Evolutionary conservation across 1,284 basidiomycete species (phyloP), one percentile per base, ranked within the genome.

Genomic region (Pseudomicrostroma phylloplanum): DNA sequence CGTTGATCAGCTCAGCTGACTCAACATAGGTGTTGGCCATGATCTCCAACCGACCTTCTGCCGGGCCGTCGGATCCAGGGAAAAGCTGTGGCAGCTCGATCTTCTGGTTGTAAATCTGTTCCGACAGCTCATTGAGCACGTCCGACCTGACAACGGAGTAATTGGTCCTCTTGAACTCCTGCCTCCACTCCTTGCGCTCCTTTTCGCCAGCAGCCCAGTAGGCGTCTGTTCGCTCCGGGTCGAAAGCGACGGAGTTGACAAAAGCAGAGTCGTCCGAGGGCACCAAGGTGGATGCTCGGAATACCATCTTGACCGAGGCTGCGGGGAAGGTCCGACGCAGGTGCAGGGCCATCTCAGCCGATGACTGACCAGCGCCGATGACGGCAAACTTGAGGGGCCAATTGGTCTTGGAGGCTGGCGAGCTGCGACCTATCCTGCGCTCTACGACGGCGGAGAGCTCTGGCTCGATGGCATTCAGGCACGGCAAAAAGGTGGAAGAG

Each of bases 211-310:
- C 68, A 48, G 65, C 57, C 75, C 76, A 79, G 66, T 77, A 79
- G 55, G 69, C 67, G 57, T 74, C 69, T 30, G 74, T 75, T n/a
- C 73, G 64, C 25, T 71, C 67, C 0, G 77, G 77, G 41, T 79
- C 77, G 61, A 79, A 79, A 1, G 77, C 77, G 26, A 68, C 72
- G 30, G 71, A 67, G 61, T 79, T 79, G 63, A 79, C 65, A 48
- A 79, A 78, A 7, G 72, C 67, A 25, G 74, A 75, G 57, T 78
- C 76, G 65, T 79, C 77, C 6, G 71, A 74, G 1, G 77, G 77
- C 13, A 74, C 74, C 12, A 79, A 62, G 0, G 76, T 74, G 0
- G 72, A 70, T 0, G 76, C 72, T 13, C 77, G 72, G 66, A 77
- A 72, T 57, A 79, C 66, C 67, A 78, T 69, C 25, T 68, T 67